Conservation (phyloP, 2,329 filamentous ascomycete genomes). For the Fusarium succisae region DNA sequence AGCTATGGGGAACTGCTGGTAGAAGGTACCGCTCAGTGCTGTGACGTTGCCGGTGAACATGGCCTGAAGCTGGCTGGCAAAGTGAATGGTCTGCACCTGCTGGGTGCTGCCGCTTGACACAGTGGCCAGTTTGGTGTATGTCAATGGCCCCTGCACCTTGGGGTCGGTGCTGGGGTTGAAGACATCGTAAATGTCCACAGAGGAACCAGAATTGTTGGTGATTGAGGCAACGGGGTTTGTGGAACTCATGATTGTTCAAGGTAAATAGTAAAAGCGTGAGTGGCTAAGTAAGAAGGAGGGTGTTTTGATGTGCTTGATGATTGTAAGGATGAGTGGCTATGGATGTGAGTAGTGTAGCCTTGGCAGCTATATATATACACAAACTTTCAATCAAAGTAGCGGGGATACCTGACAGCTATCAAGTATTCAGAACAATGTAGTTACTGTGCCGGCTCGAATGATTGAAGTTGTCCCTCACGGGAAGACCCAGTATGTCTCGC, state of each 20-base stretch:
- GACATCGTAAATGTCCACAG: neutral
- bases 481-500: neutral
- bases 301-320: neutral
- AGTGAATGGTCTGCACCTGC: neutral
- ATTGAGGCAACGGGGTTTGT: neutral
- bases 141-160: neutral
- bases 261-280: neutral
- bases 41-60: neutral
- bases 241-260: neutral
- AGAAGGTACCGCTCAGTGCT: neutral
- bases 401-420: no score
- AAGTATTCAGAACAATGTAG: neutral
- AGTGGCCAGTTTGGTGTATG: neutral
- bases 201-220: neutral
- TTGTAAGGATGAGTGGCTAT: neutral
- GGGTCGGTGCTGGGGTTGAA: neutral
- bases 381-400: rapidly evolving
- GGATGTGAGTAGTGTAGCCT: no score
- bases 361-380: neutral
- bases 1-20: neutral
- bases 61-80: neutral
- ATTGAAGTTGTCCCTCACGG: neutral
- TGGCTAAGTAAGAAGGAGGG: neutral
- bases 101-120: neutral
- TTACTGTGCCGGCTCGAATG: neutral